Evolutionary conservation across 1,284 basidiomycete species (phyloP), one percentile per base, ranked within the genome.

Genomic region (Cryptococcus sp.): DNA sequence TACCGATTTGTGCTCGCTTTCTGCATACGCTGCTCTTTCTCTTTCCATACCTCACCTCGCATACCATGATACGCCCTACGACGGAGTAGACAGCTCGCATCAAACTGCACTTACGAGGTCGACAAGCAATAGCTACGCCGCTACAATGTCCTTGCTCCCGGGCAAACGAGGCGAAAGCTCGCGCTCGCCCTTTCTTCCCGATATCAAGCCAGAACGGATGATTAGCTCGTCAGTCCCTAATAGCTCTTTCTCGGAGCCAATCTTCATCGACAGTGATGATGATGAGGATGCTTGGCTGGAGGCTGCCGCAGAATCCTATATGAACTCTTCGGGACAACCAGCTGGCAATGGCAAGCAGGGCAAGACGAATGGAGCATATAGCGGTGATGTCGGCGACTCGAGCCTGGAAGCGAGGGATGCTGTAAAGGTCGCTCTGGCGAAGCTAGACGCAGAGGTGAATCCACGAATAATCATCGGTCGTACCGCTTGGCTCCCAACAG

Each of bases 401-500:
- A 60, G 67, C 35, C 42, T 57, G 43, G 59, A 67, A 40, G 64
- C 59, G 3, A 69, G 60, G 50, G 65, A 69, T 20, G 67, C 60
- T 41, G 22, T 72, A 11, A 63, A 65, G 41, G 56, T 50, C 8
- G 63, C 66, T 6, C 46, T 79, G 35, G 46, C 61, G 3, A 64
- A 70, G 52, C 56, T 77, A 4, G 76, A 75, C 50, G 43, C 55
- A 10, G 74, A 76, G 61, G 74, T 73, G 43, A 60, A 68, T 52
- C 27, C 5, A 16, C 15, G 17, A 42, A 20, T 19, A 6, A 1
- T 3, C 20, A 1, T 23, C 27, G 30, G 10, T 30, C n/a, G 19
- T 5, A 23, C 27, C 47, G 22, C 47, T 22, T 25, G 23, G 17
- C 23, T 49, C 38, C 6, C 23, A 13, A 13, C 19, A 40, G 22